phyloP scores from a whole-genome alignment of 108 stramenopile genomes.

The Nannochloropsis oceanica region DNA sequence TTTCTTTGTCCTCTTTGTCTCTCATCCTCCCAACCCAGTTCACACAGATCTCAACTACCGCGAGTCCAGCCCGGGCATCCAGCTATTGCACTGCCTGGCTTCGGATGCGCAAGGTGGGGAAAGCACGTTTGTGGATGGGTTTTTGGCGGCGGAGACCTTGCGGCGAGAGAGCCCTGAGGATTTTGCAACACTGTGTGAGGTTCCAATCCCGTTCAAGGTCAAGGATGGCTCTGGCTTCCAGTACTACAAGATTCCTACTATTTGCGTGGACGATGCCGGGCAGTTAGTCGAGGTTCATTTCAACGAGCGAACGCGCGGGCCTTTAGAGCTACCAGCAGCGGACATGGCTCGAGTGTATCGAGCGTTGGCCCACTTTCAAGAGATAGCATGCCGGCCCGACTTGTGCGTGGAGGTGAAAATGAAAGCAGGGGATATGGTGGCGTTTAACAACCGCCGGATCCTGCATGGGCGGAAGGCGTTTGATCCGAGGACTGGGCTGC shows the following conservation, averaged over 20 bases:
- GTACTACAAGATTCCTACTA: constrained; percentile 11
- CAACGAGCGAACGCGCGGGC: not conserved
- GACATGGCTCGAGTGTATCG: not conserved
- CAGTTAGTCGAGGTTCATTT: not conserved
- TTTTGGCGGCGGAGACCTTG: constrained; percentile 9
- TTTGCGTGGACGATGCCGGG: not conserved
- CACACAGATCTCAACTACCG: constrained; percentile 29
- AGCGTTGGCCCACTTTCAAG: not conserved
- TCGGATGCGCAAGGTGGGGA: constrained; percentile 24
- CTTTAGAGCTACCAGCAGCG: not conserved
- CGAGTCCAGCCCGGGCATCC: constrained; percentile 28
- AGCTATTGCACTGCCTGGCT: constrained; percentile 17
- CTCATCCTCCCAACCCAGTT: not conserved
- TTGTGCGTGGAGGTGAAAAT: constrained; percentile 1
- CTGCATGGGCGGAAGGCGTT: constrained; percentile 24
- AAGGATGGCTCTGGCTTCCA: constrained; percentile 11
- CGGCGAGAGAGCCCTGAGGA: not conserved
- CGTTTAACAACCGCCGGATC: constrained; percentile 32
- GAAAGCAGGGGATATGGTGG: constrained; percentile 9
- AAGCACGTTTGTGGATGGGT: constrained; percentile 6
- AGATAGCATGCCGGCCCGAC: not conserved
- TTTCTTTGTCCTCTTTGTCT: no score
- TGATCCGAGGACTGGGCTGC: not conserved
- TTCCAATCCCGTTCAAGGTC: constrained; percentile 9
- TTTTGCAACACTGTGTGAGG: not conserved